Evolutionary conservation across 1,139 yeast species (phyloP).

Genomic region (Nakaseomyces bracarensis): DNA sequence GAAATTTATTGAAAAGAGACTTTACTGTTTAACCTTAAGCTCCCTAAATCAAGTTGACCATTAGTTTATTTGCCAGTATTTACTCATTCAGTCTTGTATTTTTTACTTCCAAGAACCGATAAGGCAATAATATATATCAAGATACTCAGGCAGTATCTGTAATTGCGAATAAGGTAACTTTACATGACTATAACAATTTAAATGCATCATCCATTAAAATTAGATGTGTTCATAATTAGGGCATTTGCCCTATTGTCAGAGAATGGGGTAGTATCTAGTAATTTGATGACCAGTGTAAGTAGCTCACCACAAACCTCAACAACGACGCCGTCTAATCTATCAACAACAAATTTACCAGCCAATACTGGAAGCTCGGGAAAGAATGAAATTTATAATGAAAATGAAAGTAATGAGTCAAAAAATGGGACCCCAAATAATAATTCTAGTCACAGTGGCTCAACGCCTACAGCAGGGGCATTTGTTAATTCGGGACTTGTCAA

Average conservation of each 20-base stretch:
- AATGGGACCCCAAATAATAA: background rate
- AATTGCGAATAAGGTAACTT: background rate
- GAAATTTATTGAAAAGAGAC: too few species aligned
- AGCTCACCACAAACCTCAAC: constrained; percentile 23
- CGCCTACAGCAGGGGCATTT: background rate
- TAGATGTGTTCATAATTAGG: constrained; percentile 30
- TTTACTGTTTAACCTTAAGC: too few species aligned
- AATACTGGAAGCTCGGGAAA: constrained; percentile 2
- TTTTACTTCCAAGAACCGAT: too few species aligned
- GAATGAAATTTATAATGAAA: background rate
- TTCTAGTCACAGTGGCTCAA: background rate
- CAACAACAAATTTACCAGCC: constrained; percentile 7
- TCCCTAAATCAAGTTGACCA: too few species aligned
- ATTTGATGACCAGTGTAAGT: constrained; percentile 17
- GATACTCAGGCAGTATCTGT: background rate
- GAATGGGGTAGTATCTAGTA: constrained; percentile 21
- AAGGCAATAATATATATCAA: too few species aligned
- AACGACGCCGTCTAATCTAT: constrained; percentile 18
- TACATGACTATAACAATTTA: background rate
- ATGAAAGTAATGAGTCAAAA: constrained; percentile 8
- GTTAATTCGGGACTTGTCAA: constrained; percentile 2
- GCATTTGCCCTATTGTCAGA: constrained; percentile 25
- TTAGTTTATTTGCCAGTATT: too few species aligned
- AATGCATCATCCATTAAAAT: constrained; percentile 29
- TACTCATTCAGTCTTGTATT: too few species aligned